Base-by-base conservation (phyloP, 2,329 filamentous ascomycete species). In the Pseudogymnoascus sp. region DNA sequence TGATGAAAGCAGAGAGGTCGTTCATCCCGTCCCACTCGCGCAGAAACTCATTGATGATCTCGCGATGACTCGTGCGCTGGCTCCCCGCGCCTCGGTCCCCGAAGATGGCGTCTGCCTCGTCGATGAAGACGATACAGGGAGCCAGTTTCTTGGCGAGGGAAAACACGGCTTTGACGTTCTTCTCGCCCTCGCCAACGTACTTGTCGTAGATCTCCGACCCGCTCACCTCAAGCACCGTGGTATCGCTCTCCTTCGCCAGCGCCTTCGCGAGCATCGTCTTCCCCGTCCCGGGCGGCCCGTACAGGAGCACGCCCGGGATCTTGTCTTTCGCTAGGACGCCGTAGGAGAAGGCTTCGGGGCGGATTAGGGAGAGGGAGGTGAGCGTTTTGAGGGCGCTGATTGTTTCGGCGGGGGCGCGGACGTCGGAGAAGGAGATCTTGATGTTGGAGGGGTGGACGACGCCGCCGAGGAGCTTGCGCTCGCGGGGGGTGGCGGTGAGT, bases 21-120 rank as follows among this genome's bases (percentile, higher is more conserved):
- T 79, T 79, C 79, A 97, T 87, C 9, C 94, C 94, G 68, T 97
- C 94, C 94, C 93, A 97, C 73, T 97, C 93, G 60, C 92, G 88
- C 58, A 99, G 78, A 73, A 97, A 97, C 74, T 99, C 93, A 71
- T 97, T 99, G 73, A 97, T 92, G 60, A 94, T 87, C 72, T 97
- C 93, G 58, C 92, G 85, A 67, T 95, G 90, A 1, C 84, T 86
- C 5, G 84, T 84, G 30, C 89, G 81, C 67, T 85, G 86, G 63
- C 82, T 81, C 22, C 81, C 79, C 38, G 83, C 83, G 65, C 85
- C 82, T 60, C 94, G 85, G 14, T 89, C 87, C 25, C 90, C 90
- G 61, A 99, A 88, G 57, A 99, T 86, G 6, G 93, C 89, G 72
- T 99, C 94, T 20, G 92, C 94, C 75, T 99, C 94, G 70, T 99